phyloP scores from a whole-genome alignment of 495 filamentous ascomycete genomes.

The Tuber aestivum region DNA sequence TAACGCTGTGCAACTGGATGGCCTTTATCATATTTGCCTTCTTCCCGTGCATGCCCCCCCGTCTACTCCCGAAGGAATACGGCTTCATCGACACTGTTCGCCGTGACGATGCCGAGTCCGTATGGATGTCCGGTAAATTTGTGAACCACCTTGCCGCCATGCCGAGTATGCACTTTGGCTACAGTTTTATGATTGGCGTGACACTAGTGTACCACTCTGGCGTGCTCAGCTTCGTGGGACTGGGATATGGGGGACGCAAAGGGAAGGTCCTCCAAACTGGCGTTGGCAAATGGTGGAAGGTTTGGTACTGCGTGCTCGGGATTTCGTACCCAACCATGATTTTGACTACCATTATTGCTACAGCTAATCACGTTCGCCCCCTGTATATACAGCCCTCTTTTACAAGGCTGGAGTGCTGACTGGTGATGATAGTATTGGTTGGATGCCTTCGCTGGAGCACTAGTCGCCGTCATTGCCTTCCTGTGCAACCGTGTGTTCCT shows the following conservation, averaged over 20 bases:
- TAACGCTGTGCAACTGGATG: slow-evolving; percentile 59
- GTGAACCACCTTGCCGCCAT: slow-evolving; percentile 62
- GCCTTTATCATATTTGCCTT: slow-evolving; percentile 58
- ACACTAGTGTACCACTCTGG: slow-evolving; percentile 53
- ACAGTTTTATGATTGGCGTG: slow-evolving; percentile 67
- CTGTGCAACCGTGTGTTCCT: slow-evolving; percentile 55
- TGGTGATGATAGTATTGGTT: slow-evolving; percentile 48
- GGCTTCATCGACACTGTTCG: slow-evolving; percentile 61
- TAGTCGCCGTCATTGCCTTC: slow-evolving; percentile 57
- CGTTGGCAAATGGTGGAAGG: slow-evolving; percentile 44
- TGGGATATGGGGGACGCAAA: slow-evolving; percentile 31
- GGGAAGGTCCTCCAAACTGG: slow-evolving; percentile 10
- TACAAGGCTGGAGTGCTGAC: background rate
- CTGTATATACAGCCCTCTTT: background rate
- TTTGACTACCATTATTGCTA: slow-evolving; percentile 62
- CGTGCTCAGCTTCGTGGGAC: slow-evolving; percentile 22
- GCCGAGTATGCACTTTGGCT: slow-evolving; percentile 74
- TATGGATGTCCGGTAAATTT: slow-evolving; percentile 56
- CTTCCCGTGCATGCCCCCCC: slow-evolving; percentile 61
- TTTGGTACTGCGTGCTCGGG: slow-evolving; percentile 52
- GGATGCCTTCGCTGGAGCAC: slow-evolving; percentile 61
- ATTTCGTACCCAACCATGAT: slow-evolving; percentile 61
- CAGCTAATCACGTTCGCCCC: slow-evolving; percentile 60
- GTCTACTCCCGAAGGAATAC: slow-evolving; percentile 56
- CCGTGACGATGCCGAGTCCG: slow-evolving; percentile 55